phyloP scores from a whole-genome alignment of 176 grass and related monocot genomes.

The Microstegium vimineum region DNA sequence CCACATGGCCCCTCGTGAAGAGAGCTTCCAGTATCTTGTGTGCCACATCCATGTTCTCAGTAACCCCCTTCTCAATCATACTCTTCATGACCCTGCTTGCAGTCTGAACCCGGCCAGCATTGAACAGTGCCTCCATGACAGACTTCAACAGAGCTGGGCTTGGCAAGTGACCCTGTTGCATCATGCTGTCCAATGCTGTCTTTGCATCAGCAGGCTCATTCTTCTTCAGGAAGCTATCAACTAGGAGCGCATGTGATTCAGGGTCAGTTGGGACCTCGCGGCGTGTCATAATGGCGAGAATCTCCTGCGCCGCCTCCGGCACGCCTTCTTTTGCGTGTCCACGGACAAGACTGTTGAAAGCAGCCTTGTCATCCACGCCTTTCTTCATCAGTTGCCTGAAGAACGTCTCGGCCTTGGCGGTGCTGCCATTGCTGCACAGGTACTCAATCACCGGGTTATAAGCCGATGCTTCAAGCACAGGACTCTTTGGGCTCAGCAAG shows the following conservation, averaged over 20 bases:
- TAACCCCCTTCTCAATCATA: slow-evolving; percentile 88
- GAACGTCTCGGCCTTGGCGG: slow-evolving; percentile 75
- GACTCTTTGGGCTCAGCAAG: slow-evolving; percentile 52
- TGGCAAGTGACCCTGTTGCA: slow-evolving; percentile 82
- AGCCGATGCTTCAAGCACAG: slow-evolving; percentile 43
- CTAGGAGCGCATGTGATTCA: slow-evolving; percentile 54
- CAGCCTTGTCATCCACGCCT: slow-evolving; percentile 67
- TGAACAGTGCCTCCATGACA: slow-evolving; percentile 68
- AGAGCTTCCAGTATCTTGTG: slow-evolving; percentile 78
- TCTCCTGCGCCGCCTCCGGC: slow-evolving; percentile 57
- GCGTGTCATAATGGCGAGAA: slow-evolving; percentile 70
- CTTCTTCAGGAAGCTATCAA: slow-evolving; percentile 80
- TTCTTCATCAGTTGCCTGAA: slow-evolving; percentile 99
- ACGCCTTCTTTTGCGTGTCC: slow-evolving; percentile 84
- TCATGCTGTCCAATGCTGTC: slow-evolving; percentile 77
- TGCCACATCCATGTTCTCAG: slow-evolving; percentile 75
- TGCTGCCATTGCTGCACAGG: slow-evolving; percentile 64
- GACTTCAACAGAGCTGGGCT: slow-evolving; percentile 69
- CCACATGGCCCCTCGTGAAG: slow-evolving; percentile 84
- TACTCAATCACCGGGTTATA: slow-evolving; percentile 86
- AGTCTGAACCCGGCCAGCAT: slow-evolving; percentile 62
- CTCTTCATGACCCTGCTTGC: slow-evolving; percentile 94
- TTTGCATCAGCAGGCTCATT: slow-evolving; percentile 72
- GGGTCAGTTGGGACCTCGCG: slow-evolving; percentile 61
- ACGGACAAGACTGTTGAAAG: slow-evolving; percentile 81